phyloP scores from a whole-genome alignment of 2,329 filamentous ascomycete species.

The Colletotrichum sojae region DNA sequence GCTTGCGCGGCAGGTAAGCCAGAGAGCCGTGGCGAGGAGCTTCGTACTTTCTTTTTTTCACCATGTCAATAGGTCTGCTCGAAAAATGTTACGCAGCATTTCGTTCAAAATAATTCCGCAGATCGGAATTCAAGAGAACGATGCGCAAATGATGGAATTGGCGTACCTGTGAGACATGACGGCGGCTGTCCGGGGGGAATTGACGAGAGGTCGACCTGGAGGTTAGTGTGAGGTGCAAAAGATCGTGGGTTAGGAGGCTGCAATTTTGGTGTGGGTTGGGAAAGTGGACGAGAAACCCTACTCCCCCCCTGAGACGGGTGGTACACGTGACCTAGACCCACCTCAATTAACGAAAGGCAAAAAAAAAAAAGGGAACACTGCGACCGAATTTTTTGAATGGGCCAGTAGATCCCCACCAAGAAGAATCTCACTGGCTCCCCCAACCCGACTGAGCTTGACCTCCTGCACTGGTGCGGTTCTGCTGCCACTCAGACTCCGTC shows the following conservation, averaged over 20 bases:
- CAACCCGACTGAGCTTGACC: background rate
- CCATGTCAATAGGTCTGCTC: too few species aligned
- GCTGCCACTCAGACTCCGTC: background rate
- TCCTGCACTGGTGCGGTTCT: background rate
- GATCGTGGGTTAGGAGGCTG: conserved; percentile 17
- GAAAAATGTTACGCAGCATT: too few species aligned
- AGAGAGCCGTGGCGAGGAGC: conserved; percentile 96
- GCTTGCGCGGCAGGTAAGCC: conserved; percentile 90
- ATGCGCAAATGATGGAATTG: too few species aligned
- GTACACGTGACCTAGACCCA: background rate
- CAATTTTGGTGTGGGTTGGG: background rate
- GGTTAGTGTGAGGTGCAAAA: background rate
- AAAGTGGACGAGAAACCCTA: background rate
- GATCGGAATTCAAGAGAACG: too few species aligned
- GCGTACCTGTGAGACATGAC: conserved; percentile 39
- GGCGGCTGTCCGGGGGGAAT: background rate
- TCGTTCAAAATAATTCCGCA: too few species aligned
- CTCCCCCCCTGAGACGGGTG: background rate
- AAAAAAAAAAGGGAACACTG: too few species aligned
- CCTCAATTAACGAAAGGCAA: background rate
- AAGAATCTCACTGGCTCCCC: background rate
- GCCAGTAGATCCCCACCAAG: too few species aligned
- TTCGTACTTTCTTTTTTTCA: conserved; percentile 76
- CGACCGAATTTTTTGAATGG: too few species aligned
- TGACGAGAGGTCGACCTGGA: background rate